Conservation (phyloP, 306 rosid genomes). For the Cajanus cajan region DNA sequence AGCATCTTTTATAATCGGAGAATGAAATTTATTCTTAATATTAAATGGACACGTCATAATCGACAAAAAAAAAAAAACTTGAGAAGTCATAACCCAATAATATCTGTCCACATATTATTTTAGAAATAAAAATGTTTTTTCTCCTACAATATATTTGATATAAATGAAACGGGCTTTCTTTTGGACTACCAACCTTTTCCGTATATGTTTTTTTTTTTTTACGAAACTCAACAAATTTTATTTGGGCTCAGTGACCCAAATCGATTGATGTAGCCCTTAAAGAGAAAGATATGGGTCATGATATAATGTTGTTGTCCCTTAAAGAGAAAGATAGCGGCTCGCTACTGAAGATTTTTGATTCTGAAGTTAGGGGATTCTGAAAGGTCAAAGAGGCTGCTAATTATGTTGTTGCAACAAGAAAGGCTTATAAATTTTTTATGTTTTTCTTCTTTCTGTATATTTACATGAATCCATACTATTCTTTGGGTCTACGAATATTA, state of each 20-base stretch:
- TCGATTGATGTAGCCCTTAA: neutral
- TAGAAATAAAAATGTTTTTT: no score
- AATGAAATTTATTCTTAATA: no score
- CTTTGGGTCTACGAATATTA: neutral
- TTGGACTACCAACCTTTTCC: neutral
- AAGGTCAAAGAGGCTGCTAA: conserved; percentile 38
- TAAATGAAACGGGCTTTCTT: neutral
- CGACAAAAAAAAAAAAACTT: no score
- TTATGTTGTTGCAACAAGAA: conserved; percentile 16
- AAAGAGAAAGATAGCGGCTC: neutral
- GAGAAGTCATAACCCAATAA: no score
- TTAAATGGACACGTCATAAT: no score
- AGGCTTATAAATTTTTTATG: neutral
- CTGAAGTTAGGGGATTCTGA: neutral
- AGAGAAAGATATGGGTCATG: no score
- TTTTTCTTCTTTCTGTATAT: neutral
- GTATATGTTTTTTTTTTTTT: no score
- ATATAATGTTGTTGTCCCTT: neutral
- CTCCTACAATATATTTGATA: no score
- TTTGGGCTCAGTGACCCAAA: neutral
- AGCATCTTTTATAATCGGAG: no score
- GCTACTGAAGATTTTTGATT: neutral
- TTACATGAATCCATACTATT: neutral
- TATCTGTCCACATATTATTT: no score
- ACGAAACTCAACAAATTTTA: no score